Conservation (phyloP, 73 alveolate genomes). For the Effrenium voratum region DNA sequence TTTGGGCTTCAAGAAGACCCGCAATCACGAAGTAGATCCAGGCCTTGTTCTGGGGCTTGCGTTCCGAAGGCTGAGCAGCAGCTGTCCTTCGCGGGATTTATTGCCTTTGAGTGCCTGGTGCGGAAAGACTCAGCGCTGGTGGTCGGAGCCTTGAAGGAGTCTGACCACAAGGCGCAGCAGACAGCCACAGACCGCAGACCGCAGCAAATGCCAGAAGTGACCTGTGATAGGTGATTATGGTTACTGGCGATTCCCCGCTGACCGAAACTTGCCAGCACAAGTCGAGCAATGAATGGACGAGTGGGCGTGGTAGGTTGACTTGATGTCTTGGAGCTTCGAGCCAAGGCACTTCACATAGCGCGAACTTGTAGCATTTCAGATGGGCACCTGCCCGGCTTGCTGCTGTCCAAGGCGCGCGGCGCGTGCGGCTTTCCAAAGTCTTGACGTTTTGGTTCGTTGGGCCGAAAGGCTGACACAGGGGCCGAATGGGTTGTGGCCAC, state of each 20-base stretch:
- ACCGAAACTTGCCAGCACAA: conserved; percentile 45
- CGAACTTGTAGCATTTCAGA: conserved; percentile 71
- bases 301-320: background rate
- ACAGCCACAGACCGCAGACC: background rate
- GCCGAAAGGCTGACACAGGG: background rate
- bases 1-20: too few relatives aligned
- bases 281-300: too few relatives aligned
- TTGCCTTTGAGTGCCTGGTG: conserved; percentile 90
- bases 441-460: background rate
- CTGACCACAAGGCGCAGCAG: conserved; percentile 68
- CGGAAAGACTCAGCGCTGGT: conserved; percentile 76
- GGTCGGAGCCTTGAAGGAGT: conserved; percentile 77
- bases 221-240: conserved; percentile 65
- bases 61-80: conserved; percentile 70
- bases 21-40: too few relatives aligned
- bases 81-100: conserved; percentile 84
- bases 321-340: background rate
- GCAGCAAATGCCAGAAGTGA: background rate
- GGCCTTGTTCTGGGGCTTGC: too few relatives aligned
- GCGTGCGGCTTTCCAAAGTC: background rate
- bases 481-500: conserved; percentile 89
- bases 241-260: conserved; percentile 90
- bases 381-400: conserved; percentile 63
- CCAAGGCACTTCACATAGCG: conserved; percentile 64
- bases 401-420: conserved; percentile 37